Evolutionary conservation across 345 rosid species (phyloP).

Genomic region (Populus ilicifolia): DNA sequence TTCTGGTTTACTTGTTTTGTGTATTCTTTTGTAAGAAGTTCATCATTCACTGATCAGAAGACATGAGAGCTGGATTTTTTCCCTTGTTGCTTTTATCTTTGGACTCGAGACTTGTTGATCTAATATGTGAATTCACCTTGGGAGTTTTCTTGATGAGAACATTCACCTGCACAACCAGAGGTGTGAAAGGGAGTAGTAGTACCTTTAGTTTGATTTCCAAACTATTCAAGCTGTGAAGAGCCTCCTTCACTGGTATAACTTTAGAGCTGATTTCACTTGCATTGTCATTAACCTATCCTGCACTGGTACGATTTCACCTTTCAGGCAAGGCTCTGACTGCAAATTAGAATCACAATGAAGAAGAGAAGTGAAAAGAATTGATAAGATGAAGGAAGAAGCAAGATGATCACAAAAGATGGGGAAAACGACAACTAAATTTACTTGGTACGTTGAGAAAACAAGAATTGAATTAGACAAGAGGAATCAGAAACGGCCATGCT

Average conservation of each 20-base stretch:
- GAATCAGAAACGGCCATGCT: not conserved
- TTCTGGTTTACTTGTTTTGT: not conserved
- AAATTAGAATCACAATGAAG: slow-evolving; percentile 1
- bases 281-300: slow-evolving; percentile 36
- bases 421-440: not conserved
- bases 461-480: not conserved
- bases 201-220: slow-evolving; percentile 46
- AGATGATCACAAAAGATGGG: not conserved
- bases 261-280: slow-evolving; percentile 30
- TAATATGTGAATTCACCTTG: not conserved
- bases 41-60: not conserved
- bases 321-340: slow-evolving; percentile 61
- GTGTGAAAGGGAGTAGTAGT: too few relatives aligned
- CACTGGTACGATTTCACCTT: slow-evolving; percentile 64
- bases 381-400: not conserved
- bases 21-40: not conserved
- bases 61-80: not conserved
- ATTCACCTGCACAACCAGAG: not conserved
- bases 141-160: not conserved
- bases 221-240: slow-evolving; percentile 52
- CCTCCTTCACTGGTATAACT: slow-evolving; percentile 46
- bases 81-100: not conserved
- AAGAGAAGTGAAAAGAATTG: not conserved
- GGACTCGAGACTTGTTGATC: not conserved
- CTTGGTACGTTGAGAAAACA: not conserved